Evolutionary conservation across 1,284 basidiomycete species (phyloP).

Genomic region (Pyrrhoderma noxium): DNA sequence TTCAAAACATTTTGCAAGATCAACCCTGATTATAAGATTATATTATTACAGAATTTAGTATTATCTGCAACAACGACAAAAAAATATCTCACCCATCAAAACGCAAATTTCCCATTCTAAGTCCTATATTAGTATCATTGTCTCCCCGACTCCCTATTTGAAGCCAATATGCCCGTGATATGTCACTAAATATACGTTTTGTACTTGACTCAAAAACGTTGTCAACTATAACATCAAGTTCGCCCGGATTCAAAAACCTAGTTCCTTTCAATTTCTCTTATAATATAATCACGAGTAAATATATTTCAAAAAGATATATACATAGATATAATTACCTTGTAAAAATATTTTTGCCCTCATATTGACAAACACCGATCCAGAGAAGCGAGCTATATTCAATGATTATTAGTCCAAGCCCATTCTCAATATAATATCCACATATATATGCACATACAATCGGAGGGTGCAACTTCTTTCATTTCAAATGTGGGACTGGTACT

Average conservation of each 20-base stretch:
- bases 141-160: constrained; percentile 68
- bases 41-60: too few relatives aligned
- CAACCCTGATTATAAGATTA: constrained; percentile 29
- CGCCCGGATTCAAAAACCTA: constrained; percentile 53
- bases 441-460: constrained; percentile 50
- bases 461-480: constrained; percentile 72
- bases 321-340: constrained; percentile 41
- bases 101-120: constrained; percentile 61
- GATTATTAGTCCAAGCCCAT: background rate
- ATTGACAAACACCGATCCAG: constrained; percentile 72
- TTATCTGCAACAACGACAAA: background rate
- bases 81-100: constrained; percentile 53
- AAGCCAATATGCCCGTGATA: constrained; percentile 57
- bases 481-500: constrained; percentile 52
- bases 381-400: constrained; percentile 52
- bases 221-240: constrained; percentile 58
- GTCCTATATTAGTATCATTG: constrained; percentile 56
- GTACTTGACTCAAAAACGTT: constrained; percentile 69
- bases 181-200: constrained; percentile 64
- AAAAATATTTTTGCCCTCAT: constrained; percentile 61
- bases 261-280: constrained; percentile 4
- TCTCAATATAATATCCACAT: too few relatives aligned
- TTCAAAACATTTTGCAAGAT: constrained; percentile 65
- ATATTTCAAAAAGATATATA: background rate
- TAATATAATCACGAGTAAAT: too few relatives aligned